Base-by-base conservation (phyloP, 163 green algal species). In the Chloromonas sp. region DNA sequence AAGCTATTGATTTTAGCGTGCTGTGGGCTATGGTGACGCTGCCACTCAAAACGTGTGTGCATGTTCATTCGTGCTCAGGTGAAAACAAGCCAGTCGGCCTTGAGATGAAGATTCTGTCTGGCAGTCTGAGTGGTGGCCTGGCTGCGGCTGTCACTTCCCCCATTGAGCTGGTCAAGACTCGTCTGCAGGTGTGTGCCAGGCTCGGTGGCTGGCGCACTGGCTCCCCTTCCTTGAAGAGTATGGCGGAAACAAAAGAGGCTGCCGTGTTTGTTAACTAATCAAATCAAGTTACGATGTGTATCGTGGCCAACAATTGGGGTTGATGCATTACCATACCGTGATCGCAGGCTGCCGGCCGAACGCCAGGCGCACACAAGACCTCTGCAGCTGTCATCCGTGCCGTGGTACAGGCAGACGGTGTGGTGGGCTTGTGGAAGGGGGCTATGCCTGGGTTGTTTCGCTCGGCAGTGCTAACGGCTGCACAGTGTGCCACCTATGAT, bases 91-190 rank as follows among this genome's bases (percentile, higher is more conserved):
- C 57, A n/a, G 59, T 58, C 8, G 81, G 60, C 60, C 66, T 87
- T n/a, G 78, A 83, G 36, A 81, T 84, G 58, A 87, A 85, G 71
- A 85, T 84, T 2, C 76, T 88, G 78, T 76, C 61, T 60, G 95
- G 95, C n/a, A 92, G 89, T 86, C n/a, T 92, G 0, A 93, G 85
- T 61, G 95, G 95, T 70, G 90, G 87, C 60, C 15, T 96, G 57
- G 95, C 95, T 1, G 94, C 95, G 13, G 92, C 88, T 1, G 87
- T 95, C n/a, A 93, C 91, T 11, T 97, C 94, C 82, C 95, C 95
- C 81, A 97, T 95, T 70, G 95, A 98, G 87, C 92, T 98, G 0
- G 81, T 97, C 1, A 98, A 97, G 85, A 92, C 91, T n/a, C 85
- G 89, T 58, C 87, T 94, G 87, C 89, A 93, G 86, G 84, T 81